Evolutionary conservation across 345 rosid species (phyloP).

Genomic region (Aegle marmelos): DNA sequence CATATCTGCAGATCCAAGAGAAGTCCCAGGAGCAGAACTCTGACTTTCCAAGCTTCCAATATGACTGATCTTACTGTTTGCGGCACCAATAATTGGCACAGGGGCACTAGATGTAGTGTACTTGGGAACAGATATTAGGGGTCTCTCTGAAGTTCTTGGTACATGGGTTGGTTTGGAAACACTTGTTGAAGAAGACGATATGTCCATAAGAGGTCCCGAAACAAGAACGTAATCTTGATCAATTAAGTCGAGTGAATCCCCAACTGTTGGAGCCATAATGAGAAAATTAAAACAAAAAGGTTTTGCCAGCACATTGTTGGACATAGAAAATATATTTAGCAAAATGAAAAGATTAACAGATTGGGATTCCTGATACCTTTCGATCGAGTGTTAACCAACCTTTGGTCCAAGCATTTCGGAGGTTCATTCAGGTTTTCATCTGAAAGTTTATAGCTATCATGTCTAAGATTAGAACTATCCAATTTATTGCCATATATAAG

Average conservation of each 20-base stretch:
- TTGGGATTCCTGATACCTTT: slow-evolving; percentile 52
- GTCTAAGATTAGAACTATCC: slow-evolving; percentile 42
- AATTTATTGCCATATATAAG: slow-evolving; percentile 31
- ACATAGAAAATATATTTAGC: not conserved
- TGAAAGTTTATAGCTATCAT: slow-evolving; percentile 31
- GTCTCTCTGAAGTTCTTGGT: slow-evolving; percentile 47
- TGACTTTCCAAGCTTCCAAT: slow-evolving; percentile 65
- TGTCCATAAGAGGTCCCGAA: slow-evolving; percentile 75
- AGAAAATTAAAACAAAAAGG: slow-evolving; percentile 2
- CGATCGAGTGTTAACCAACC: slow-evolving; percentile 28
- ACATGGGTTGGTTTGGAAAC: slow-evolving; percentile 52
- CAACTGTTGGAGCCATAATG: slow-evolving; percentile 37
- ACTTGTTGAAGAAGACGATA: slow-evolving; percentile 55
- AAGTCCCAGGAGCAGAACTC: slow-evolving; percentile 68
- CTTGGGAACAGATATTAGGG: slow-evolving; percentile 31
- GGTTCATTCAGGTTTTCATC: slow-evolving; percentile 43
- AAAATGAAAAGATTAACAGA: slow-evolving; percentile 12
- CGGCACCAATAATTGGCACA: slow-evolving; percentile 55
- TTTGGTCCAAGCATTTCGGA: slow-evolving; percentile 43
- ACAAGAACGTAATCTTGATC: slow-evolving; percentile 93
- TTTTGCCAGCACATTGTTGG: not conserved
- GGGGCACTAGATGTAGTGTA: slow-evolving; percentile 54
- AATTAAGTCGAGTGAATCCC: slow-evolving; percentile 70
- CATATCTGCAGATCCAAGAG: slow-evolving; percentile 71
- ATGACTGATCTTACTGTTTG: slow-evolving; percentile 29